These are phyloP conservation scores for Cryptococcus sp. DNA, from an alignment of 1,284 basidiomycete species.

Conservation along the genomic window DNA sequence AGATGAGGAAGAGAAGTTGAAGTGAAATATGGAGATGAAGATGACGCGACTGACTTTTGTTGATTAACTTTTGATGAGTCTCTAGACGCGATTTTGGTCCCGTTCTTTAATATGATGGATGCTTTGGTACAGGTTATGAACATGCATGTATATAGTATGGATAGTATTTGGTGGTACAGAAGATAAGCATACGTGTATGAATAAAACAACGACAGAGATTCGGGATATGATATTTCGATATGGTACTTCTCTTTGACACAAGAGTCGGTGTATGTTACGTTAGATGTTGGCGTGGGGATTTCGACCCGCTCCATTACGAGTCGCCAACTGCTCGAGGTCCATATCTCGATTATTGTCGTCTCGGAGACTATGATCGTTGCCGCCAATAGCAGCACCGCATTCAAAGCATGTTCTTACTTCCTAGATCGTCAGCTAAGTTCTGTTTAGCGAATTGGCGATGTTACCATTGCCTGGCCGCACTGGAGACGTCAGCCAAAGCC, in stretches of 20 bases:
- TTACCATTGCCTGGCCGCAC: conserved; percentile 56
- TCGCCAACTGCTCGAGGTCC: conserved; percentile 53
- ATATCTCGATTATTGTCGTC: conserved; percentile 49
- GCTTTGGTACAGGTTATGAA: not conserved
- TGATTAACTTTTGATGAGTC: conserved; percentile 1
- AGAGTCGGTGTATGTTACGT: too few species aligned
- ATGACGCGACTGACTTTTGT: conserved; percentile 21
- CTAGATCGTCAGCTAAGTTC: conserved; percentile 4
- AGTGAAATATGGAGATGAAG: not conserved
- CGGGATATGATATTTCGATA: too few species aligned
- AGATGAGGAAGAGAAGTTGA: conserved; percentile 1
- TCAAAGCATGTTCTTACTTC: conserved; percentile 53
- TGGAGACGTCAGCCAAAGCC: conserved; percentile 3
- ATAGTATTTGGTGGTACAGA: not conserved
- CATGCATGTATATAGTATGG: not conserved
- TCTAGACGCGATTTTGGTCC: not conserved
- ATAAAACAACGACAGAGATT: too few species aligned
- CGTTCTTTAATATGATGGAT: not conserved
- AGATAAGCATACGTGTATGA: not conserved
- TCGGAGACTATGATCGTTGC: conserved; percentile 48
- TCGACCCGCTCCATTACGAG: not conserved
- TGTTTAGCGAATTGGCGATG: conserved; percentile 17
- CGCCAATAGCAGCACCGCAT: conserved; percentile 56
- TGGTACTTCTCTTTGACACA: too few species aligned
- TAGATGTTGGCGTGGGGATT: conserved; percentile 8